phyloP scores from a whole-genome alignment of 371 early-diverging fungal genomes.

The Mucor plumbeus region DNA sequence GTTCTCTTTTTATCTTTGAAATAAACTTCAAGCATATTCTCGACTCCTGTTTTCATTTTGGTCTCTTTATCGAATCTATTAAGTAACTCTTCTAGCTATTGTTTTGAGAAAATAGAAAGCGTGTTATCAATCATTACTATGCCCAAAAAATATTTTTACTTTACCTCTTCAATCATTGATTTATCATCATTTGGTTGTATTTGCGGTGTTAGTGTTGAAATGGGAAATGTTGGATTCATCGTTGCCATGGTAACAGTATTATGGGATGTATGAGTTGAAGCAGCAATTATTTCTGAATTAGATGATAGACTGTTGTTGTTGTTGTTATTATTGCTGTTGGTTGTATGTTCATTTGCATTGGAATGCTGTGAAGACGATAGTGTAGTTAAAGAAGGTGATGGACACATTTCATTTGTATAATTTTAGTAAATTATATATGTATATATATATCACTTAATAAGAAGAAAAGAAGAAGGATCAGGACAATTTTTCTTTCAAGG shows the following conservation, averaged over 20 bases:
- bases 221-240: not conserved
- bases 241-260: not conserved
- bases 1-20: conserved; percentile 56
- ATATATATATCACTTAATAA: not conserved
- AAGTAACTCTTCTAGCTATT: conserved; percentile 34
- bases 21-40: conserved; percentile 57
- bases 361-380: conserved; percentile 13
- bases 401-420: conserved; percentile 10
- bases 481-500: too few relatives aligned
- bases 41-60: conserved; percentile 55
- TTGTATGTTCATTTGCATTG: not conserved
- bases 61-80: conserved; percentile 40
- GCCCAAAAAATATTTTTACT: not conserved
- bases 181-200: not conserved
- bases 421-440: not conserved
- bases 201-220: not conserved
- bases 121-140: not conserved
- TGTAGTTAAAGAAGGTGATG: conserved; percentile 22
- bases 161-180: conserved; percentile 19
- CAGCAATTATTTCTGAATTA: not conserved
- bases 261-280: not conserved
- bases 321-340: too few relatives aligned
- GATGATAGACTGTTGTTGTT: not conserved
- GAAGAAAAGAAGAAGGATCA: too few relatives aligned
- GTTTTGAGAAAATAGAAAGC: not conserved